Evolutionary conservation across 140 eudicot species (phyloP).

Genomic region (Flaveria floridana): DNA sequence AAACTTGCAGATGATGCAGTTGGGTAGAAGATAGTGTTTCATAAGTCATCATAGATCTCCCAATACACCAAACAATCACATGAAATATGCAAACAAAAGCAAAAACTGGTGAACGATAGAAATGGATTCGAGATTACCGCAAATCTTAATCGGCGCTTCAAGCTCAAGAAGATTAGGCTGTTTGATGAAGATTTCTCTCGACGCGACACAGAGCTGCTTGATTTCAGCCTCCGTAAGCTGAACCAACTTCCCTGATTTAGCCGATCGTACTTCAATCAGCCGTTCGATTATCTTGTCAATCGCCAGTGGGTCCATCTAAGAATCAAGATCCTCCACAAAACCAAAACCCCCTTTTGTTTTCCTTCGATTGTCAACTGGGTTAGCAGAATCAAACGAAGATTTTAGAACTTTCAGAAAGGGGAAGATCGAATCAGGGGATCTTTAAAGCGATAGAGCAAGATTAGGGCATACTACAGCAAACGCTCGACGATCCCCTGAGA

Average conservation of each 20-base stretch:
- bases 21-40: too few relatives aligned
- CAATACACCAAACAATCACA: neutral
- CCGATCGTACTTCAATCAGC: constrained; percentile 64
- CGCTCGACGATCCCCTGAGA: constrained; percentile 12
- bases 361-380: constrained; percentile 17
- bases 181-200: constrained; percentile 68
- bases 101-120: neutral
- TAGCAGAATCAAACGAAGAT: neutral
- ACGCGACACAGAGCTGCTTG: constrained; percentile 75
- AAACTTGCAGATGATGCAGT: neutral
- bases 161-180: constrained; percentile 96
- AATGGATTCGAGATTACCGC: constrained; percentile 48
- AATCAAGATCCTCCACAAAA: neutral
- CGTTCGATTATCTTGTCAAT: constrained; percentile 77
- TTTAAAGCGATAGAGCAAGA: neutral
- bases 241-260: constrained; percentile 72
- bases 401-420: neutral
- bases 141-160: constrained; percentile 92
- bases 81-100: neutral
- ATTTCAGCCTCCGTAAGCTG: constrained; percentile 85
- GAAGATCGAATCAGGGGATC: neutral
- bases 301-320: constrained; percentile 59
- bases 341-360: neutral
- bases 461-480: constrained; percentile 18
- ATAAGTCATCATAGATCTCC: neutral